Evolutionary conservation across 2,329 filamentous ascomycete species (phyloP), one percentile per base, ranked within the genome.

Genomic region (Phaeosphaeria sp.): DNA sequence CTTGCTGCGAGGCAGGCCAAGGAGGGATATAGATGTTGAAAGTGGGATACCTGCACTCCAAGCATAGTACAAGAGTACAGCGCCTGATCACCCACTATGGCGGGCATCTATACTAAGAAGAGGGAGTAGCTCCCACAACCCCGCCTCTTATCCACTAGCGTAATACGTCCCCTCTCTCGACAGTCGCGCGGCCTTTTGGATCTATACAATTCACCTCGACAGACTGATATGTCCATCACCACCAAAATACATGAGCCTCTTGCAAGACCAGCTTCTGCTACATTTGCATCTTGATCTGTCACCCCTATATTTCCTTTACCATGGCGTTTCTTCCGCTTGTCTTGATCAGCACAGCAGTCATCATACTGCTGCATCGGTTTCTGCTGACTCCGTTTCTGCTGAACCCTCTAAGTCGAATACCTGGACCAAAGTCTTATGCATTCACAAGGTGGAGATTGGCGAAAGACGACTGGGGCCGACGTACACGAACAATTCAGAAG

Each of bases 371-470:
- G 18, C 17, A 60, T 39, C 49, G 43, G n/a, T 48, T 54, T 15
- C n/a, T 53, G 47, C 22, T 54, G 17, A 3, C 43, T 9, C 56
- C 52, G 2, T 43, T 60, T 1, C 13, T 54, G 41, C 20, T 54
- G 23, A 46, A 11, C 10, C 23, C 51, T 17, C 20, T 60, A 13
- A 51, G 55, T 22, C 47, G 27, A 5, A 53, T 80, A 18, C 79
- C 76, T 3, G 81, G 78, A 5, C 79, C 77, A 0, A 78, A 72
- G 33, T 9, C 68, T 1, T 83, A 77, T 56, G 78, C 79, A 0
- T 49, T 78, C 2, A 80, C 80, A 0, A 79, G 77, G 65, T 83
- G 80, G 80, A 75, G 80, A 2, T 77, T 83, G 0, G 80, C 80
- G 0, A 72, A 72, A 47, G 79, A 81, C 30, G 82, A 83, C 53